Conservation (phyloP, 306 rosid genomes). For the Hippophae tibetana region DNA sequence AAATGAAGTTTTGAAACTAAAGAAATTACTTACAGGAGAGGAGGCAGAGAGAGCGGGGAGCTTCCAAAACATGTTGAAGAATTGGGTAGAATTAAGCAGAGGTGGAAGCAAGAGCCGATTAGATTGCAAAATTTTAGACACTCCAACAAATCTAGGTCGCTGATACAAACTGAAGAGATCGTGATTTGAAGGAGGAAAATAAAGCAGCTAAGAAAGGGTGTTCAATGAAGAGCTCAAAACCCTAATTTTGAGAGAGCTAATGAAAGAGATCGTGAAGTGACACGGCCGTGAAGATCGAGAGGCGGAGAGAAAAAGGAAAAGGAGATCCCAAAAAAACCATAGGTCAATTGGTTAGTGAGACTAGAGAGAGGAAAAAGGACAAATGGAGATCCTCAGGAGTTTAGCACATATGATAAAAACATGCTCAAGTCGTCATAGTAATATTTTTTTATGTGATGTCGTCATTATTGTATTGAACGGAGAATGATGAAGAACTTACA, state of each 20-base stretch:
- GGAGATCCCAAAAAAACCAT: constrained; percentile 5
- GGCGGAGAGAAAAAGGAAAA: constrained; percentile 15
- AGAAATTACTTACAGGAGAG: constrained; percentile 65
- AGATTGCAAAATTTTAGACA: constrained; percentile 48
- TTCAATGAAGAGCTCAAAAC: constrained; percentile 35
- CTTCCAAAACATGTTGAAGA: constrained; percentile 91
- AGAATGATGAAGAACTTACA: too few relatives aligned
- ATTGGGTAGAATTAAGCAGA: constrained; percentile 10
- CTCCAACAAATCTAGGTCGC: constrained; percentile 27
- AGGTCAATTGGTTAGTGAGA: constrained; percentile 14
- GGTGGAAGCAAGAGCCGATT: constrained; percentile 18
- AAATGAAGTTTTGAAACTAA: constrained; percentile 7
- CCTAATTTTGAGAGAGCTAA: constrained; percentile 52
- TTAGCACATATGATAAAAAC: too few relatives aligned
- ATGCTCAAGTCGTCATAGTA: too few relatives aligned
- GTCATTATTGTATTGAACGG: too few relatives aligned
- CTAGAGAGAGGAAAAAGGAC: constrained; percentile 2
- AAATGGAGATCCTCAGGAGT: too few relatives aligned
- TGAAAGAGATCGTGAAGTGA: constrained; percentile 29
- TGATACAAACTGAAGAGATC: constrained; percentile 12
- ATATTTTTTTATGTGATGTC: too few relatives aligned
- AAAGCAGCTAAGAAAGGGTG: constrained; percentile 14
- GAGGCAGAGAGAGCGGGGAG: constrained; percentile 82
- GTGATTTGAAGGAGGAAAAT: constrained; percentile 12
- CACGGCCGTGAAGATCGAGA: constrained; percentile 58